A percentile compares a stretch with the other conserved stretches of the same genome.
Conservation (phyloP, 352 stramenopile genomes). For the Pythium pyrilobum region DNA sequence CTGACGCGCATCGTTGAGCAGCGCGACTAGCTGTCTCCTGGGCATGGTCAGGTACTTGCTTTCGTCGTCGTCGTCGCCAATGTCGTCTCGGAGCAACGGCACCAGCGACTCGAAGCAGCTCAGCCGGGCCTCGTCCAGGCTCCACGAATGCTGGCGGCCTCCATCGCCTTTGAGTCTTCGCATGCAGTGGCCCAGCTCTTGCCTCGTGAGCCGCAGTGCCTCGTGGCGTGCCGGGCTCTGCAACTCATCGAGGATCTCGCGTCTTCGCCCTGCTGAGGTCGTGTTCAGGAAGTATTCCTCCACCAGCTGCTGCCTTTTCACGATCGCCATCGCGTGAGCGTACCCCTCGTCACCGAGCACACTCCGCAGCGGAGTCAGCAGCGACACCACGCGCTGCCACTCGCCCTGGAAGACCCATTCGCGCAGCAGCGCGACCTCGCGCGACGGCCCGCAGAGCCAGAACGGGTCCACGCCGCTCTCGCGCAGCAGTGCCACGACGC, state of each 20-base stretch:
- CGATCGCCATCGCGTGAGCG: constrained; percentile 2
- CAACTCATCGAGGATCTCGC: constrained; percentile 13
- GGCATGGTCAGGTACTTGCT: constrained; percentile 46
- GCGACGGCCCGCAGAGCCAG: constrained; percentile 49
- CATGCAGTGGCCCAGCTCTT: constrained; percentile 13
- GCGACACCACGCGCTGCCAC: constrained; percentile 24
- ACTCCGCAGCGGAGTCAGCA: constrained; percentile 32
- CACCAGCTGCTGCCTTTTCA: constrained; percentile 39
- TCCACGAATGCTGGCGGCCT: constrained; percentile 2
- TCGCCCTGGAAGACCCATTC: constrained; percentile 51
- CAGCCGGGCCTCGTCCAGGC: constrained; percentile 32
- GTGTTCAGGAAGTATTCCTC: constrained; percentile 19
- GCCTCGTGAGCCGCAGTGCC: background rate
- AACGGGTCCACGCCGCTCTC: constrained; percentile 50
- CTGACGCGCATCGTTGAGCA: constrained; percentile 38
- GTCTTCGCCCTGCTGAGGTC: background rate
- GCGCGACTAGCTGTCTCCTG: constrained; percentile 26
- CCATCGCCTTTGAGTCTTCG: constrained; percentile 1
- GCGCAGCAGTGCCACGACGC: constrained; percentile 38
- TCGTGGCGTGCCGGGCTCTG: background rate
- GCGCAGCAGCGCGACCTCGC: constrained; percentile 42
- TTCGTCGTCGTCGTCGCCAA: constrained; percentile 29
- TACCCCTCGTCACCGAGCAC: constrained; percentile 18
- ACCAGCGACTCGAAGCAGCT: constrained; percentile 41
- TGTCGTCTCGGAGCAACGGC: constrained; percentile 34